Conservation (phyloP, 495 filamentous ascomycete genomes). For the Penicillium cinerascens region DNA sequence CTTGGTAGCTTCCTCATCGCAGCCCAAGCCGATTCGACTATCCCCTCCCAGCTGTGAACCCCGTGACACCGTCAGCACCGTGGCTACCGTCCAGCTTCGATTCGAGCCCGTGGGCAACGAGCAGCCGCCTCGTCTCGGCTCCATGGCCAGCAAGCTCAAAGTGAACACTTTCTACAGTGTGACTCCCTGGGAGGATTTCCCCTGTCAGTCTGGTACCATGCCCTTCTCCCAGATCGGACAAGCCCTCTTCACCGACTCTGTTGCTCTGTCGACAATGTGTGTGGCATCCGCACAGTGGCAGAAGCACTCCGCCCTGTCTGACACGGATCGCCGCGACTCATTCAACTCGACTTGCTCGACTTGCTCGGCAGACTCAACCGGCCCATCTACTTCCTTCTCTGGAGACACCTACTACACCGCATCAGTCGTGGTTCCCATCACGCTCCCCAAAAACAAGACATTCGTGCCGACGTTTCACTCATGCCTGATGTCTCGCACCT, state of each 20-base stretch:
- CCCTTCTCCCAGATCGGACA: constrained; percentile 48
- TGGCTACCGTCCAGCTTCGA: constrained; percentile 63
- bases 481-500: constrained; percentile 77
- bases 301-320: constrained; percentile 37
- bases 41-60: constrained; percentile 40
- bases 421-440: constrained; percentile 67
- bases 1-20: constrained; percentile 65
- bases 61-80: constrained; percentile 47
- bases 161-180: constrained; percentile 70
- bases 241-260: constrained; percentile 61
- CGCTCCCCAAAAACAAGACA: constrained; percentile 63
- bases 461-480: constrained; percentile 88
- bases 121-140: constrained; percentile 64
- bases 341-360: constrained; percentile 38
- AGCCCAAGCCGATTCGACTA: constrained; percentile 68
- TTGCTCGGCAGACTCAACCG: constrained; percentile 21
- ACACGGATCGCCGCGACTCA: constrained; percentile 56
- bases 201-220: constrained; percentile 19
- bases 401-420: constrained; percentile 61
- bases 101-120: constrained; percentile 67
- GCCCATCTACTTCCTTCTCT: constrained; percentile 39
- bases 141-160: constrained; percentile 66
- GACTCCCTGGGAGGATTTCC: constrained; percentile 54
- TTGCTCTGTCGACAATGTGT: constrained; percentile 61
- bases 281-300: constrained; percentile 66